A percentile compares a stretch with the other conserved stretches of the same genome.
Evolutionary conservation across 202 grass and related monocot species (phyloP).

Genomic region (Saccharum hybrid): DNA sequence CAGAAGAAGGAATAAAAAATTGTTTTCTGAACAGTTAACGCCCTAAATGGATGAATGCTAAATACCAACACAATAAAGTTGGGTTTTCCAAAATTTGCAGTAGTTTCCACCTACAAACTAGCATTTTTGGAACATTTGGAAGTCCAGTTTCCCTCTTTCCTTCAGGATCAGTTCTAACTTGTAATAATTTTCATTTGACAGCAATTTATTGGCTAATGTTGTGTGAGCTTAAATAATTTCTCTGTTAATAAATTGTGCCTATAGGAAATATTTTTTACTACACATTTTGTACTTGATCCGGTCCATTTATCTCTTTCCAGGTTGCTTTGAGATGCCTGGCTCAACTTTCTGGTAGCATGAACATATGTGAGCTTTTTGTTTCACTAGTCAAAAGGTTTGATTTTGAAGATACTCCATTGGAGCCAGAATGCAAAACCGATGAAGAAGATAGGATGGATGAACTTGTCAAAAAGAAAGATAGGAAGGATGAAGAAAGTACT

Average conservation of each 20-base stretch:
- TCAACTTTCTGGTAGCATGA: constrained; percentile 61
- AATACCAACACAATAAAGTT: neutral
- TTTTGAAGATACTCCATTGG: constrained; percentile 54
- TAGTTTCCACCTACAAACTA: constrained; percentile 6
- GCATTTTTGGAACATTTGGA: constrained; percentile 5
- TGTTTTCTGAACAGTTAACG: neutral
- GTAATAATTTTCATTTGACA: constrained; percentile 34
- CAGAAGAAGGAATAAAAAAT: neutral
- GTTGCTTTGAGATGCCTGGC: constrained; percentile 71
- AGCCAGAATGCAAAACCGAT: constrained; percentile 54
- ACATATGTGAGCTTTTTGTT: constrained; percentile 68
- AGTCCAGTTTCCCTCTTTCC: neutral
- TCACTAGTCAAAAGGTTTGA: constrained; percentile 74
- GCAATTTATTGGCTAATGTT: neutral
- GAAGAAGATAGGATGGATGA: constrained; percentile 36
- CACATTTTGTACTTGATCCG: constrained; percentile 28
- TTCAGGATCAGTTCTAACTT: constrained; percentile 6
- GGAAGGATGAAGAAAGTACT: constrained; percentile 45
- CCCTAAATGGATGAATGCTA: neutral
- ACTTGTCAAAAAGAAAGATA: constrained; percentile 9
- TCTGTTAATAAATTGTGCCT: neutral
- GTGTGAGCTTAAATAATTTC: constrained; percentile 5
- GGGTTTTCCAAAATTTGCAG: neutral
- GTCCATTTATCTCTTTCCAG: constrained; percentile 54
- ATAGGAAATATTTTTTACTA: neutral